Percentiles rank a stretch among this genome's conserved stretches.
Conservation (phyloP, 2,329 filamentous ascomycete species). For the Cryphonectria parasitica region DNA sequence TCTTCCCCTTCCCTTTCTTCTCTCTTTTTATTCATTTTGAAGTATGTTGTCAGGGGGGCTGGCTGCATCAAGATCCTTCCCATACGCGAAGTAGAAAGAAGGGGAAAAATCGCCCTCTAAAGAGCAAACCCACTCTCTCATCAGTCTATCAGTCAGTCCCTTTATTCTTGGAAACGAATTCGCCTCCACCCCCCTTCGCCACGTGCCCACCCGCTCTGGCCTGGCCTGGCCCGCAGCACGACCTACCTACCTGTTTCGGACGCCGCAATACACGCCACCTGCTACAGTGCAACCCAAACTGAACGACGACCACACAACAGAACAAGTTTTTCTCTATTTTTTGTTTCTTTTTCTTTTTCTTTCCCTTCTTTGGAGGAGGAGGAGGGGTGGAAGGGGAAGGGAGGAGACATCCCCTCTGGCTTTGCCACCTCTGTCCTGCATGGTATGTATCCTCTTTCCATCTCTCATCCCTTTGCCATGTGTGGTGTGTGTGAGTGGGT, state of each 20-base stretch:
- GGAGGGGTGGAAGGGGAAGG: no score
- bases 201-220: neutral
- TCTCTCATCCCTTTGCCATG: no score
- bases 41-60: neutral
- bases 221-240: neutral
- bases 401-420: no score
- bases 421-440: neutral
- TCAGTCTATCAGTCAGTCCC: neutral
- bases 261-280: neutral
- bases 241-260: constrained; percentile 1
- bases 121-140: neutral
- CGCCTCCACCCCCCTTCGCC: neutral
- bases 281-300: neutral
- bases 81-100: neutral
- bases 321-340: no score
- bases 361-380: neutral
- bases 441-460: no score
- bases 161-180: neutral
- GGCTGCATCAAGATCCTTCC: neutral
- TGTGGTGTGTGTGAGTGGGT: no score
- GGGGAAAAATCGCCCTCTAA: neutral
- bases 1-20: no score
- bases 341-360: no score
- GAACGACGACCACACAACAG: neutral
- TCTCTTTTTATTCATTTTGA: neutral